These are phyloP conservation scores for Leccinum ochraceum DNA, from an alignment of 768 basidiomycete species.

Conservation along the genomic window DNA sequence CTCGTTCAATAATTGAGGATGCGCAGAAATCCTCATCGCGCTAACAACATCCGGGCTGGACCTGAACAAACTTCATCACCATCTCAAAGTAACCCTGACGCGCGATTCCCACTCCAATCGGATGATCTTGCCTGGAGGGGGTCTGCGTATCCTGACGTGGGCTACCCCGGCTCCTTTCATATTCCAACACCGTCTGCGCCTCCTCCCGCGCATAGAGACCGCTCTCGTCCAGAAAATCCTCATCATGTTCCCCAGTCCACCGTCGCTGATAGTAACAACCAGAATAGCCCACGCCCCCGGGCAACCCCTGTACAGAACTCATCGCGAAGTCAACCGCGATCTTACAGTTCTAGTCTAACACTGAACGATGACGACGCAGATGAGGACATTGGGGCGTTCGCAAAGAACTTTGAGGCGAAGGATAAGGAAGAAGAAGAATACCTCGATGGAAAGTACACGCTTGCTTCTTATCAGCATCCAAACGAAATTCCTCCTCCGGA, in stretches of 20 bases:
- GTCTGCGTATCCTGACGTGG: conserved; percentile 4
- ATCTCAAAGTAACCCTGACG: background rate
- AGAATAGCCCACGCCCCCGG: conserved; percentile 13
- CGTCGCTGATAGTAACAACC: conserved; percentile 5
- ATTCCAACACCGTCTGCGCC: conserved; percentile 9
- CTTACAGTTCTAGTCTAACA: conserved; percentile 41
- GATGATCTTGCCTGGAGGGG: conserved; percentile 2
- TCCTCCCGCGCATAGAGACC: conserved; percentile 1
- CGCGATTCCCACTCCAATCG: background rate
- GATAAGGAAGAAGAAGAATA: conserved; percentile 22
- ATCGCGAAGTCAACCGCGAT: conserved; percentile 27
- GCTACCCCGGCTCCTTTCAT: conserved; percentile 13
- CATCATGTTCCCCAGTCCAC: background rate
- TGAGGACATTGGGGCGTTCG: conserved; percentile 19
- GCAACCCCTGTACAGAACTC: conserved; percentile 18
- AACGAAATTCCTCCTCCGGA: conserved; percentile 59
- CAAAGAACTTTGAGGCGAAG: conserved; percentile 14
- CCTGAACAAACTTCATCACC: conserved; percentile 15
- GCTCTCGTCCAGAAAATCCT: background rate
- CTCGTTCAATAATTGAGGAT: no score
- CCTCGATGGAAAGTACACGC: conserved; percentile 43
- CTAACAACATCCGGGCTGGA: conserved; percentile 22
- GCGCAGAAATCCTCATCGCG: conserved; percentile 12
- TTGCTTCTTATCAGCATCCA: conserved; percentile 61
- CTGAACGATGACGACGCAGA: conserved; percentile 29